A percentile compares a stretch with the other conserved stretches of the same genome.
phyloP scores from a whole-genome alignment of 2,329 filamentous ascomycete genomes.

The Colletotrichum orbiculare region DNA sequence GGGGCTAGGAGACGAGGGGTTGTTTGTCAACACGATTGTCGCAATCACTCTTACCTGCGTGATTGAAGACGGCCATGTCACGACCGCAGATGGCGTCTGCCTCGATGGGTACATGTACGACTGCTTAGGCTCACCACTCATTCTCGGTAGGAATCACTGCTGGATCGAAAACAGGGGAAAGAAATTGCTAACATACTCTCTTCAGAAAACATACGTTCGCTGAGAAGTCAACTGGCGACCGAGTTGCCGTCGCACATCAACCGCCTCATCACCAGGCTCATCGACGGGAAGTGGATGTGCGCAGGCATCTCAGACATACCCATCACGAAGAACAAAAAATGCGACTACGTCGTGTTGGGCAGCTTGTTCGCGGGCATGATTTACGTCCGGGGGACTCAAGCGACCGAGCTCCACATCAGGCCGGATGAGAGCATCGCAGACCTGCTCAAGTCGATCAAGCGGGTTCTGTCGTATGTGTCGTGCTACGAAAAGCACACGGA shows the following conservation, averaged over 20 bases:
- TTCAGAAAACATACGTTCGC: constrained; percentile 20
- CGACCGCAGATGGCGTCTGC: constrained; percentile 9
- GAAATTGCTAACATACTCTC: no score
- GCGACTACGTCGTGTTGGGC: constrained; percentile 29
- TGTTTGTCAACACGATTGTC: constrained; percentile 7
- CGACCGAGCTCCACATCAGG: constrained; percentile 19
- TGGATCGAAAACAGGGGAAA: not conserved
- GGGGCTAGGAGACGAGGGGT: constrained; percentile 24
- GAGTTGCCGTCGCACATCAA: constrained; percentile 30
- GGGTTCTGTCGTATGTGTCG: constrained; percentile 24
- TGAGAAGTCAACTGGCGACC: constrained; percentile 9
- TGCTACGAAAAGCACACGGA: constrained; percentile 31
- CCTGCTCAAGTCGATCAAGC: constrained; percentile 26
- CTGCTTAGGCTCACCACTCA: constrained; percentile 22
- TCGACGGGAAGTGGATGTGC: constrained; percentile 31
- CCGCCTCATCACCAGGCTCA: constrained; percentile 3
- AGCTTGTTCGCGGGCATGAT: constrained; percentile 25
- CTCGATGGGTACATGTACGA: constrained; percentile 23
- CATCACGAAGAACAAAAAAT: constrained; percentile 28
- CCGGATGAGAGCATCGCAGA: constrained; percentile 26
- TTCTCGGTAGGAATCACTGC: constrained; percentile 4
- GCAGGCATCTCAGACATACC: constrained; percentile 28
- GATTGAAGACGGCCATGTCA: not conserved
- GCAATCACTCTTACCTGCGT: constrained; percentile 15
- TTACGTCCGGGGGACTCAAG: constrained; percentile 22